Percentiles rank a stretch among this genome's conserved stretches.
These are phyloP conservation scores for Fomitopsis pulvina DNA, from an alignment of 768 basidiomycete genomes.

Conservation along the genomic window DNA sequence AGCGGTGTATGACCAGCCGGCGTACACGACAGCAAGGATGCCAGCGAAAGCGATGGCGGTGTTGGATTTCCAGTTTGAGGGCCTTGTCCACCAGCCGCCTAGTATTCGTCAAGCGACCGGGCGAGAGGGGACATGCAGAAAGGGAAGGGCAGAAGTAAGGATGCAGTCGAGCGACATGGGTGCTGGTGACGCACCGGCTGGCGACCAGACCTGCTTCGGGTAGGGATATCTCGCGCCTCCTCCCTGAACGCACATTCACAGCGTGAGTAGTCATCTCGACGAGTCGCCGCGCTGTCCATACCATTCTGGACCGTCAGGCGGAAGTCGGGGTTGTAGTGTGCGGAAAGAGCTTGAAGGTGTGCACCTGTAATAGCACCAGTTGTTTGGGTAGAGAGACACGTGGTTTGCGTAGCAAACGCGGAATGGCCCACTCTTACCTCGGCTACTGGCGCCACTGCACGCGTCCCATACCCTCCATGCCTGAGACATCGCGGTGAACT, in stretches of 20 bases:
- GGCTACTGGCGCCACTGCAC: no score
- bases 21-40: conserved; percentile 59
- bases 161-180: neutral
- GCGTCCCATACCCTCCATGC: no score
- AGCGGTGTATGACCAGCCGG: conserved; percentile 68
- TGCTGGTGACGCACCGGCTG: conserved; percentile 57
- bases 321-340: no score
- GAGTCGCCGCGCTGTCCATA: no score
- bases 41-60: conserved; percentile 69
- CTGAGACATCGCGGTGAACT: no score
- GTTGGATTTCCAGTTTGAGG: conserved; percentile 84
- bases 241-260: conserved; percentile 43
- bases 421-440: no score
- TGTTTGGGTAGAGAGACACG: no score
- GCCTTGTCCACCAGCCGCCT: conserved; percentile 97
- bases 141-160: neutral
- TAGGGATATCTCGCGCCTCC: conserved; percentile 87
- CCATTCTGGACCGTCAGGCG: no score
- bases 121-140: neutral
- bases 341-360: no score
- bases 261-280: no score
- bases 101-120: neutral
- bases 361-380: no score
- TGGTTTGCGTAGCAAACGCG: no score
- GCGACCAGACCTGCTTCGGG: conserved; percentile 93